Conservation (phyloP, 1,139 yeast genomes). For the Entelexis paramagnoliae region DNA sequence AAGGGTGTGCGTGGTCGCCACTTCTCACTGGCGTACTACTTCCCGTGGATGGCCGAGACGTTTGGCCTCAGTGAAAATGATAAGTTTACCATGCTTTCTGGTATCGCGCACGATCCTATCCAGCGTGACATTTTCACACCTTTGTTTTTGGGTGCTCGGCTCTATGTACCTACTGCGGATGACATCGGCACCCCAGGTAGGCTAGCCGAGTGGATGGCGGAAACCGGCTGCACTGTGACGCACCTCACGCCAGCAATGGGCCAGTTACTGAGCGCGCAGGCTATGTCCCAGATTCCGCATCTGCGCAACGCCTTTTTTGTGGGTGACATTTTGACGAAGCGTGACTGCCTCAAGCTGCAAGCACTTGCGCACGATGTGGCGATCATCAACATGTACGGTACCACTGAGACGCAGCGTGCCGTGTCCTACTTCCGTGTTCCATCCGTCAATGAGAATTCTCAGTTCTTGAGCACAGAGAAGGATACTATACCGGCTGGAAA, state of each 20-base stretch:
- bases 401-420: slow-evolving; percentile 97
- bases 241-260: slow-evolving; percentile 99
- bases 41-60: slow-evolving; percentile 94
- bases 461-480: slow-evolving; percentile 71
- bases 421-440: slow-evolving; percentile 89
- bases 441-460: slow-evolving; percentile 56
- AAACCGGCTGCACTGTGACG: slow-evolving; percentile 84
- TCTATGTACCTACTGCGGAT: slow-evolving; percentile 88
- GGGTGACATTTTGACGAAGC: slow-evolving; percentile 91
- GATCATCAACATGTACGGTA: slow-evolving; percentile 98
- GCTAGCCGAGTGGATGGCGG: slow-evolving; percentile 94
- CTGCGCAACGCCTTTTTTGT: slow-evolving; percentile 96
- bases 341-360: slow-evolving; percentile 90
- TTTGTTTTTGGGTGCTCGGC: slow-evolving; percentile 83
- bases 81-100: slow-evolving; percentile 92
- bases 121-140: slow-evolving; percentile 99
- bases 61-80: slow-evolving; percentile 71
- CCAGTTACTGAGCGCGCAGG: slow-evolving; percentile 90
- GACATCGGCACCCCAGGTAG: slow-evolving; percentile 98
- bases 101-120: slow-evolving; percentile 98
- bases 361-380: slow-evolving; percentile 78
- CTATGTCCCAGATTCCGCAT: slow-evolving; percentile 74
- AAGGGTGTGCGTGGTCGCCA: slow-evolving; percentile 98
- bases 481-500: slow-evolving; percentile 98
- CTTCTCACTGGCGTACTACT: slow-evolving; percentile 88